Evolutionary conservation across 108 stramenopile species (phyloP).

Genomic region (Stephanodiscus minutulus): DNA sequence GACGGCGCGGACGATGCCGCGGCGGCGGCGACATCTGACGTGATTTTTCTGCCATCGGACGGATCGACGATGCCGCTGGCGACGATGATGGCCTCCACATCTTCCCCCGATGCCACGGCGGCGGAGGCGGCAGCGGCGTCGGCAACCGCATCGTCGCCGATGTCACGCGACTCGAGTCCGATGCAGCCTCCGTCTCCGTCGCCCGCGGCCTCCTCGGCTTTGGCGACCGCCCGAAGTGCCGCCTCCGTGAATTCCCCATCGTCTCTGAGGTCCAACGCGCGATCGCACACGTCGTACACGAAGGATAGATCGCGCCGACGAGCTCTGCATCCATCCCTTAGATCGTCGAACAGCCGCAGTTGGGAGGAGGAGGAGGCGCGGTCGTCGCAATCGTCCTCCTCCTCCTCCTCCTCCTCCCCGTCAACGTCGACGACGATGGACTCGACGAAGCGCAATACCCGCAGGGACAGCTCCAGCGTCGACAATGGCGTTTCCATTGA

Average conservation of each 20-base stretch:
- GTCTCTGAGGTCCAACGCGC: constrained; percentile 8
- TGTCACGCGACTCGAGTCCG: neutral
- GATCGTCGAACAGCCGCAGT: neutral
- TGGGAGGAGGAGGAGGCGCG: neutral
- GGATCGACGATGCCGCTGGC: neutral
- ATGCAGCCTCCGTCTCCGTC: neutral
- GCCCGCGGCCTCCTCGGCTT: neutral
- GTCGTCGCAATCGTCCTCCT: neutral
- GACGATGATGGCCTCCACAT: neutral
- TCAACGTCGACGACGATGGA: neutral
- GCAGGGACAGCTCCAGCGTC: constrained; percentile 4
- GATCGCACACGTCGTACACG: constrained; percentile 12
- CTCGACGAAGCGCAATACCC: constrained; percentile 7
- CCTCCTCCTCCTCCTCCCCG: neutral
- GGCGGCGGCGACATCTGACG: neutral
- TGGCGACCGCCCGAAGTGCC: constrained; percentile 4
- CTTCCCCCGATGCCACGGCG: neutral
- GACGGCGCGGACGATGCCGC: neutral
- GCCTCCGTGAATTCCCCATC: constrained; percentile 22
- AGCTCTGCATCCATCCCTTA: neutral
- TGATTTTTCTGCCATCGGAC: neutral
- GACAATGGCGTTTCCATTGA: constrained; percentile 5
- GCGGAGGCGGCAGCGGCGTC: neutral
- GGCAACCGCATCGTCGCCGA: neutral
- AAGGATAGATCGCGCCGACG: constrained; percentile 13